phyloP scores from a whole-genome alignment of 768 basidiomycete species.

The Suillus decipiens region DNA sequence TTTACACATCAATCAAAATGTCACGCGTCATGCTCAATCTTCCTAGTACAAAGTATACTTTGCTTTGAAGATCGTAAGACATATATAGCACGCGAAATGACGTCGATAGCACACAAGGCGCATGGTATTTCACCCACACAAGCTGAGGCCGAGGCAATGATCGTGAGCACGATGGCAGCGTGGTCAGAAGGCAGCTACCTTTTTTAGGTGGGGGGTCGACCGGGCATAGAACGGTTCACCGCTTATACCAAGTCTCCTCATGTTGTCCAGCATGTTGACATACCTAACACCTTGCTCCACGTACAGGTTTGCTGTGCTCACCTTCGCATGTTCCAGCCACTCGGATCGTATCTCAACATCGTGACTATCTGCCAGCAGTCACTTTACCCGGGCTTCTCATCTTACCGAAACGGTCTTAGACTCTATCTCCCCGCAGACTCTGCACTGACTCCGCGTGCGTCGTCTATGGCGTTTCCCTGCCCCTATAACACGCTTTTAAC shows the following conservation, averaged over 20 bases:
- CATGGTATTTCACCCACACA: no score
- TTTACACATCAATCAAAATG: background rate
- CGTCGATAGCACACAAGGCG: no score
- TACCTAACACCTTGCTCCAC: no score
- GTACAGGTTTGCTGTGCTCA: slow-evolving; percentile 1
- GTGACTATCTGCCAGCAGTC: background rate
- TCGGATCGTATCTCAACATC: no score
- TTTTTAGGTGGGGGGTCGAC: background rate
- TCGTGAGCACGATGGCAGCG: no score
- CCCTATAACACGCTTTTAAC: background rate
- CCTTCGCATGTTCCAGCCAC: background rate
- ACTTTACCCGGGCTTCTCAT: background rate
- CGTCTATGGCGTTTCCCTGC: background rate
- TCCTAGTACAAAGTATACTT: no score
- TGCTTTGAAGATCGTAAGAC: background rate
- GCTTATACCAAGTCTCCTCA: background rate
- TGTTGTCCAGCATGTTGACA: slow-evolving; percentile 2
- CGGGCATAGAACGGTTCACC: no score
- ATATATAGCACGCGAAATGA: no score
- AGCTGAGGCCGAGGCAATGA: no score
- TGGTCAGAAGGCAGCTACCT: no score
- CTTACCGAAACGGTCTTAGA: background rate
- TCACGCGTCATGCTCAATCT: no score
- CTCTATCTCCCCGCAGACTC: no score
- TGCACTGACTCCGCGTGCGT: background rate